Evolutionary conservation across 805 yeast genomes (phyloP), one percentile per base, ranked within the genome.

Genomic region (Kodamaea lidongshanica): DNA sequence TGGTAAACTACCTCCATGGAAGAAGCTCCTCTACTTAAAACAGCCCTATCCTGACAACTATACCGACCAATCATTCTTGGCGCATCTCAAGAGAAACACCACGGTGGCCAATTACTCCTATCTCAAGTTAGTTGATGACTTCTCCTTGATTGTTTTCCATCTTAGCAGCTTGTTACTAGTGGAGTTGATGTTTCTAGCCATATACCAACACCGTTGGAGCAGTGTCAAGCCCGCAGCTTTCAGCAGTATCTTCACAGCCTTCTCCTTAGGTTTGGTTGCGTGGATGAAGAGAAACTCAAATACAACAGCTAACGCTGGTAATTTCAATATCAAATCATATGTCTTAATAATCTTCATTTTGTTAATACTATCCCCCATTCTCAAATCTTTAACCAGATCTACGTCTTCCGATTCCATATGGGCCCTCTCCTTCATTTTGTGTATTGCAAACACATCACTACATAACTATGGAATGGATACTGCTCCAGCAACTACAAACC

Each of bases 331-430:
- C 19, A 84, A 83, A 51, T 80, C 94, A 1, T 72, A 85, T 2
- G 35, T 74, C 3, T 58, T 92, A 16, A 78, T 88, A 8, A 67
- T 79, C 2, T 71, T 88, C 35, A 72, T 83, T 3, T 60, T 88
- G 23, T 61, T 86, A 23, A 77, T 92, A 1, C 63, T 89, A 24
- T 82, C 96, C 0, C 98, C 98, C 0, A 89, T 92, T 1, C 67
- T 92, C 28, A 81, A 84, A 43, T 86, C 96, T 0, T 65, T 92
- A 24, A 86, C 96, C 0, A 75, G 77, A 45, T 81, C 95, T 0
- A 86, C 96, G 0, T 76, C 96, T 0, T 80, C 92, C 0, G 97
- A 92, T 58, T 85, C 96, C 10, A 86, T 92, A 37, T 89, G 97
- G 96, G 87, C 95, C 0, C 56, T 92, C 4, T 74, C 94, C 6